These are phyloP conservation scores for Globisporangium cylindrosporum DNA, from an alignment of 352 stramenopile species.

Conservation along the genomic window DNA sequence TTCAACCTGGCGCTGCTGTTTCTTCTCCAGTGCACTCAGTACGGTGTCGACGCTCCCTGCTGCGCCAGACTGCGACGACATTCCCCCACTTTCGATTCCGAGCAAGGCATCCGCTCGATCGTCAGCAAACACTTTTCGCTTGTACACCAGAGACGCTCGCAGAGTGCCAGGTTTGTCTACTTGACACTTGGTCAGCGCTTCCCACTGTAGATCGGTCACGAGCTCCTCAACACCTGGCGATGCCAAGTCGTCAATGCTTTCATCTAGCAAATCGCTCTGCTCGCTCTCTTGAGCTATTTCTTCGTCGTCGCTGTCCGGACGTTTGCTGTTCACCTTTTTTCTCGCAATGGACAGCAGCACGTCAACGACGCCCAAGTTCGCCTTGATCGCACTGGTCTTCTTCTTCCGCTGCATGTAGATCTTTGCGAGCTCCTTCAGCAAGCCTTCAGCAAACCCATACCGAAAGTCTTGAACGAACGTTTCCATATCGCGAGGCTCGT, in stretches of 20 bases:
- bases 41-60: conserved; percentile 35
- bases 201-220: conserved; percentile 77
- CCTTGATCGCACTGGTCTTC: conserved; percentile 15
- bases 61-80: not conserved
- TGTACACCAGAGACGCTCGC: conserved; percentile 52
- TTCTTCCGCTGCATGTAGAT: conserved; percentile 22
- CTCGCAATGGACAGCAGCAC: conserved; percentile 48
- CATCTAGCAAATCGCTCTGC: conserved; percentile 37
- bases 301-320: conserved; percentile 17
- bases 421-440: conserved; percentile 73
- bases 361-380: conserved; percentile 59
- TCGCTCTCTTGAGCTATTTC: not conserved
- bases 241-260: conserved; percentile 51
- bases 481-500: conserved; percentile 76
- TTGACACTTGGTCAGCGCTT: conserved; percentile 50
- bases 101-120: conserved; percentile 33
- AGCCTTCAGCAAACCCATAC: conserved; percentile 72
- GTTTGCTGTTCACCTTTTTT: conserved; percentile 59
- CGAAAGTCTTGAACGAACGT: conserved; percentile 91
- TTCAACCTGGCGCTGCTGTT: conserved; percentile 36
- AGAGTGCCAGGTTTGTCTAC: conserved; percentile 45
- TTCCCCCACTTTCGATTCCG: conserved; percentile 13
- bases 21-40: conserved; percentile 52
- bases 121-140: conserved; percentile 44
- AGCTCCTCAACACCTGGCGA: conserved; percentile 36